These are phyloP conservation scores for Vitis hybrid DNA, from an alignment of 177 flowering plant species.

Conservation along the genomic window DNA sequence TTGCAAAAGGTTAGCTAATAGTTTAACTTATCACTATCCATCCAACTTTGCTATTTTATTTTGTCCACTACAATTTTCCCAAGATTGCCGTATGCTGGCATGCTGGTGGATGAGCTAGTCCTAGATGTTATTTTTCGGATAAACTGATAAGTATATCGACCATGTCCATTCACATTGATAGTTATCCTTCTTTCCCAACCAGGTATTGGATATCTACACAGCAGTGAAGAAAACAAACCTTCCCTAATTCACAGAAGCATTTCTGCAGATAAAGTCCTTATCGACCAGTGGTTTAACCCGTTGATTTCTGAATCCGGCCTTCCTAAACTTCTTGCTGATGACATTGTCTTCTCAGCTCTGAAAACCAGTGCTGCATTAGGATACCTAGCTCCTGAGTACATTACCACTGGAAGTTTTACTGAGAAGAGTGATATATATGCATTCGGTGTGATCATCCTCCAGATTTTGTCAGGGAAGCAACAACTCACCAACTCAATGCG, in stretches of 20 bases:
- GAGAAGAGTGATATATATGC: slow-evolving; percentile 88
- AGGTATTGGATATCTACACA: slow-evolving; percentile 83
- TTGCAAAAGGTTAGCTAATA: slow-evolving; percentile 72
- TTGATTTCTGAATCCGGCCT: slow-evolving; percentile 79
- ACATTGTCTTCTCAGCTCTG: slow-evolving; percentile 79
- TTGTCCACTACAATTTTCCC: not conserved
- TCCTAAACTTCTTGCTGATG: slow-evolving; percentile 82
- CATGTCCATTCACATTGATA: not conserved
- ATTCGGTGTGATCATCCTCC: slow-evolving; percentile 82
- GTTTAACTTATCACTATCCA: not conserved
- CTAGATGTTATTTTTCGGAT: not conserved
- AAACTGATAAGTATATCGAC: not conserved
- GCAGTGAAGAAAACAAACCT: slow-evolving; percentile 54
- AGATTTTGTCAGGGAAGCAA: slow-evolving; percentile 66
- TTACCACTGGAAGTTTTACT: slow-evolving; percentile 82
- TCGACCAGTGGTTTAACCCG: slow-evolving; percentile 71
- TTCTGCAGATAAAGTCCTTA: slow-evolving; percentile 73
- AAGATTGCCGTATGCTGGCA: not conserved
- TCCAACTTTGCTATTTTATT: not conserved
- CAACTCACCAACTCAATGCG: slow-evolving; percentile 42
- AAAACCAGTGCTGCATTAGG: slow-evolving; percentile 94
- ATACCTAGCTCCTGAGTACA: slow-evolving; percentile 91
- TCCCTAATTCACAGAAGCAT: slow-evolving; percentile 82
- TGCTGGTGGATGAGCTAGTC: not conserved
- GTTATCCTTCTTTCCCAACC: slow-evolving; percentile 15